phyloP scores from a whole-genome alignment of 148 eudicot species.

The Spergularia marina region DNA sequence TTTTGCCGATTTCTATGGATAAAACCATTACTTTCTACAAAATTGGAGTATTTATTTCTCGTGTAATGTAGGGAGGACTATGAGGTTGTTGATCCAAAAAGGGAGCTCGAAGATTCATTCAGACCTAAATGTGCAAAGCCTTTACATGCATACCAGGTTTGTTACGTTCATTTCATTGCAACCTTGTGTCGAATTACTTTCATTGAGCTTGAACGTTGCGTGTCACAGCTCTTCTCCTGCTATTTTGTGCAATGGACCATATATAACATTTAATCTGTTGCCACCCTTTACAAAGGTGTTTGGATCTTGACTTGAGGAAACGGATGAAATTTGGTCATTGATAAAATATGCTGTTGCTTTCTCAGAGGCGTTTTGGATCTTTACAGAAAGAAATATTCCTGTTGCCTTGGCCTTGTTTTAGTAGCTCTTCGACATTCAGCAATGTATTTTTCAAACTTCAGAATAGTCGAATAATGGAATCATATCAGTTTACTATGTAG shows the following conservation, averaged over 20 bases:
- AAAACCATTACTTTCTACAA: neutral
- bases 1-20: neutral
- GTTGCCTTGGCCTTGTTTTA: neutral
- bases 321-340: neutral
- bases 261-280: neutral
- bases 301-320: neutral
- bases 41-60: neutral
- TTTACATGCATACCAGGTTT: conserved; percentile 17
- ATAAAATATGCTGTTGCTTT: neutral
- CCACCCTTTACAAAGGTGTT: neutral
- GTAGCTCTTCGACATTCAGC: neutral
- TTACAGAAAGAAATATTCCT: neutral
- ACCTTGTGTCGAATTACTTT: neutral
- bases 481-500: too few species aligned
- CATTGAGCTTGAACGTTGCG: neutral
- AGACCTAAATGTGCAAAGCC: conserved; percentile 18
- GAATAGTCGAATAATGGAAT: too few species aligned
- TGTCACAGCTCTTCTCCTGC: neutral
- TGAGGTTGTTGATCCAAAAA: conserved; percentile 7
- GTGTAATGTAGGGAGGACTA: neutral
- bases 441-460: too few species aligned
- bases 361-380: neutral
- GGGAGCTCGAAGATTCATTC: conserved; percentile 7
- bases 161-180: neutral
- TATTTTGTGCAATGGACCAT: too few species aligned